Conservation (phyloP, 768 basidiomycete genomes). For the Agrocybe chaxingu region DNA sequence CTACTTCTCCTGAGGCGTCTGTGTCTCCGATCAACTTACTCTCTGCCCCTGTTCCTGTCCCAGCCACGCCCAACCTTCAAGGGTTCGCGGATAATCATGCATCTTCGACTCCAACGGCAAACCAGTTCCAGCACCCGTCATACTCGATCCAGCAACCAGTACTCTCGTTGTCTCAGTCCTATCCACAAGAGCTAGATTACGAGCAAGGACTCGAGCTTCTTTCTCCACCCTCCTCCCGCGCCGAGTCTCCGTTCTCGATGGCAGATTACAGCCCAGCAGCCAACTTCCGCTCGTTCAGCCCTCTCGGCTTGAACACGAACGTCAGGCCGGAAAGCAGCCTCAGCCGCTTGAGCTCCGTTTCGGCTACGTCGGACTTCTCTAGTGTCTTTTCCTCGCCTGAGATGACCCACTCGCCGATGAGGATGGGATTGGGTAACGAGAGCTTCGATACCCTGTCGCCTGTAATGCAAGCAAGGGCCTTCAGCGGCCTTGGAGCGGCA, state of each 20-base stretch:
- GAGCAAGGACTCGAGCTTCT: conserved; percentile 42
- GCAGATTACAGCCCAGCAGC: conserved; percentile 17
- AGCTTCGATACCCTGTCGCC: conserved; percentile 17
- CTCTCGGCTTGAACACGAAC: background rate
- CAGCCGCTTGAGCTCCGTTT: background rate
- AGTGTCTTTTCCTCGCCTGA: conserved; percentile 6
- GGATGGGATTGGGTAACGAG: conserved; percentile 14
- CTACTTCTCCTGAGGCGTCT: no score
- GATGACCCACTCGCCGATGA: conserved; percentile 2
- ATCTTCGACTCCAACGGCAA: conserved; percentile 10
- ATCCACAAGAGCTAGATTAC: conserved; percentile 39
- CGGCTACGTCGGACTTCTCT: conserved; percentile 9
- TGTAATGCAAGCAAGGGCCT: background rate
- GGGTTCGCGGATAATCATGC: conserved; percentile 6
- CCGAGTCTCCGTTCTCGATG: conserved; percentile 38
- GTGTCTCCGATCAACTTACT: no score
- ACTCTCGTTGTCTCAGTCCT: conserved; percentile 40
- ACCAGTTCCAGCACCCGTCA: conserved; percentile 8
- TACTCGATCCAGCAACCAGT: conserved; percentile 16
- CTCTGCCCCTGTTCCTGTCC: no score
- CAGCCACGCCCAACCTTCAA: background rate
- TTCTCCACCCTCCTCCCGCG: conserved; percentile 40
- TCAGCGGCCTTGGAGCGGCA: background rate
- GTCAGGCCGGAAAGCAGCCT: background rate
- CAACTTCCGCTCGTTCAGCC: conserved; percentile 7